phyloP scores from a whole-genome alignment of 1,284 basidiomycete genomes.

The Calocybe gambosa region DNA sequence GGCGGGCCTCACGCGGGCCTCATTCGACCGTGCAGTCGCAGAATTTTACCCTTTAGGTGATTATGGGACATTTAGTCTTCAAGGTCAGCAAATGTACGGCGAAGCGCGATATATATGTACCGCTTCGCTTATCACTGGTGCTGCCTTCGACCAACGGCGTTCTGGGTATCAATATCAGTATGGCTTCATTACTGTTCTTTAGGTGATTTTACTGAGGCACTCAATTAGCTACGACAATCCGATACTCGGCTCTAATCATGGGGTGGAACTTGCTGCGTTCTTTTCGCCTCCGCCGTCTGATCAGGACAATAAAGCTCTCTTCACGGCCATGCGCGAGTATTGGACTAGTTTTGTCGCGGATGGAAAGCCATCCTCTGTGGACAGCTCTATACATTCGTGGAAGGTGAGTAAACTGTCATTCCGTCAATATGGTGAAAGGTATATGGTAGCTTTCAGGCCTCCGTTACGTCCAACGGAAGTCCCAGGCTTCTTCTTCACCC shows the following conservation, averaged over 20 bases:
- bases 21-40: constrained; percentile 22
- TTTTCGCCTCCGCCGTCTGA: constrained; percentile 23
- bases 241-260: constrained; percentile 28
- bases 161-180: constrained; percentile 28
- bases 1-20: constrained; percentile 19
- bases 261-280: constrained; percentile 29
- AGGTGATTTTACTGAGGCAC: constrained; percentile 2
- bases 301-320: constrained; percentile 22
- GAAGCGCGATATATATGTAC: constrained; percentile 33
- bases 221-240: constrained; percentile 30
- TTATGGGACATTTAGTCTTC: constrained; percentile 26
- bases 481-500: constrained; percentile 18
- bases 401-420: not conserved
- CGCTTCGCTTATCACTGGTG: constrained; percentile 24
- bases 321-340: constrained; percentile 29
- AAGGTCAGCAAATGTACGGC: constrained; percentile 35
- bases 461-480: constrained; percentile 7
- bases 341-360: constrained; percentile 32
- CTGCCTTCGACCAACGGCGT: constrained; percentile 14
- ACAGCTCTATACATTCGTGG: not conserved
- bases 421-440: not conserved
- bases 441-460: constrained; percentile 9
- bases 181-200: constrained; percentile 2
- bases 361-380: constrained; percentile 21
- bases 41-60: constrained; percentile 25